Base-by-base conservation (phyloP, 345 rosid species). In the Streptanthus diversifolius region DNA sequence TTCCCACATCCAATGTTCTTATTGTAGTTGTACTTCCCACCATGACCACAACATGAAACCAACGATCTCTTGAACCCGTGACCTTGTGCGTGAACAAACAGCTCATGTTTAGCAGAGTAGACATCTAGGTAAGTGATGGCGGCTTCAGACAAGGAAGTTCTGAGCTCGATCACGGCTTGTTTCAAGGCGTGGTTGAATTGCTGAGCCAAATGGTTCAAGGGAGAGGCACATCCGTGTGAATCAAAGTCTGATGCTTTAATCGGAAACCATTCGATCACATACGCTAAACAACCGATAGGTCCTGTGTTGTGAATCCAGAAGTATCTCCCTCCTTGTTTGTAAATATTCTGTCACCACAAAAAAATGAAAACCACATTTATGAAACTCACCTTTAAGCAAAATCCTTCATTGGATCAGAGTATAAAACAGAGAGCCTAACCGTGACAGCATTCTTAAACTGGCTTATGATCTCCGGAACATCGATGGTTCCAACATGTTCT, bases 221-320 rank as follows among this genome's bases (percentile, higher is more conserved):
- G 79, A 48, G 73, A 39, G 1, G 73, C 82, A 65, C 96, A 90
- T 14, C 95, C 98, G 17, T 71, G 74, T 30, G 60, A 41, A 58
- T 92, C 96, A n/a, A 88, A 77, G 7, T 79, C 79, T 8, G 86
- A 72, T 5, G 79, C 77, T 45, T 66, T 56, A 24, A 81, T 35
- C 1, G 87, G 90, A 27, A 87, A 47, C 30, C 87, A 68, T 10
- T 86, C 93, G 12, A 85, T 67, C 4, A 83, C 87, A 66, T 84
- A 89, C 0, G 96, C 53, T 33, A 89, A 78, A 71, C 96, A 89
- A 22, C 92, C 96, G 5, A 79, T 78, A 1, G 91, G 95, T n/a
- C 86, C 90, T 6, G 90, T 89, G 55, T 82, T 89, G 63, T 89
- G 95, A 40, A 89, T 81, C 95, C 91, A 87, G 11, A 92, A 90